phyloP scores from a whole-genome alignment of 179 eudicot species.

The Silene noctiflora region DNA sequence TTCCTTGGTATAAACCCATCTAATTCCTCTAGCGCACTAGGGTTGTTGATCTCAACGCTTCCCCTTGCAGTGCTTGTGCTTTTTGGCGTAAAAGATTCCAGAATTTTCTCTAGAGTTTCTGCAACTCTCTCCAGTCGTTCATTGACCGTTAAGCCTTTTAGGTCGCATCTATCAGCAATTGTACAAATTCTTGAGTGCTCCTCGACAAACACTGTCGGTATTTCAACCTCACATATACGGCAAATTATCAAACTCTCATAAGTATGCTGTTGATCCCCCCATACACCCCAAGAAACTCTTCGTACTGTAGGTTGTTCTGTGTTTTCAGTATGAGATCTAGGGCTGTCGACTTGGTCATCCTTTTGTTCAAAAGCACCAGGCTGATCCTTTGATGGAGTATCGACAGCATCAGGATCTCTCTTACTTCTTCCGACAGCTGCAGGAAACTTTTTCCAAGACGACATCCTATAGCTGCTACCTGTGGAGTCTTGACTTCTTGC shows the following conservation, averaged over 20 bases:
- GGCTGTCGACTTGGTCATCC: constrained; percentile 46
- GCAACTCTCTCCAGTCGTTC: constrained; percentile 88
- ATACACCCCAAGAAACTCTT: constrained; percentile 56
- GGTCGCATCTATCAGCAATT: constrained; percentile 93
- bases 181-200: constrained; percentile 99
- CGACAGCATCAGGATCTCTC: constrained; percentile 43
- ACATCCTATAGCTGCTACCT: constrained; percentile 65
- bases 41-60: constrained; percentile 47
- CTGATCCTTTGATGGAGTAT: constrained; percentile 47
- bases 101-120: constrained; percentile 79
- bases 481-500: constrained; percentile 79
- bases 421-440: constrained; percentile 57
- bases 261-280: constrained; percentile 62
- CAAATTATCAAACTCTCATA: constrained; percentile 81
- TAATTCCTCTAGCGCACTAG: constrained; percentile 49
- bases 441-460: constrained; percentile 96
- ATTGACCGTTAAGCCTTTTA: constrained; percentile 75
- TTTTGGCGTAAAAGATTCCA: constrained; percentile 78
- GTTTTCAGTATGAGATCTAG: constrained; percentile 37
- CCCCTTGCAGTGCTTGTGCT: constrained; percentile 41
- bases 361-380: constrained; percentile 36
- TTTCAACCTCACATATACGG: constrained; percentile 97
- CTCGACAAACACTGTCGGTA: constrained; percentile 91
- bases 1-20: constrained; percentile 50
- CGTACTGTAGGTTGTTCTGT: constrained; percentile 41